Percentiles rank a stretch among this genome's conserved stretches.
These are phyloP conservation scores for Paralagenidium karlingii DNA, from an alignment of 352 stramenopile genomes.

Conservation along the genomic window DNA sequence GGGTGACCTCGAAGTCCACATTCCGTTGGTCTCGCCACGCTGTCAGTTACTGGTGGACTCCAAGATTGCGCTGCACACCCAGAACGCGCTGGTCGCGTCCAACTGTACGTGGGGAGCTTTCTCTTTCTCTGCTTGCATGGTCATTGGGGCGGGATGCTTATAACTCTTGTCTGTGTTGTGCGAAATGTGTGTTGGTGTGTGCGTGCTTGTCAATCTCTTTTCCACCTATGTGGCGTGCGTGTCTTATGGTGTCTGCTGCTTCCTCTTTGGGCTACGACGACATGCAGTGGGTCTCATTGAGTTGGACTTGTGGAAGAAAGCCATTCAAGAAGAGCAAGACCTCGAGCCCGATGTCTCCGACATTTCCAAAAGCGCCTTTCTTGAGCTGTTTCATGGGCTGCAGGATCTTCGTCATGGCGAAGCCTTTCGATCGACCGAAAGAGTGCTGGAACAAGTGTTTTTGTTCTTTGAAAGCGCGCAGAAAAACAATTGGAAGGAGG, in stretches of 20 bases:
- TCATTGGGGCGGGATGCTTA: neutral
- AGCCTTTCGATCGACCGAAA: slow-evolving; percentile 49
- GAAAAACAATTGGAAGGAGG: slow-evolving; percentile 40
- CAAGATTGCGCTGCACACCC: slow-evolving; percentile 48
- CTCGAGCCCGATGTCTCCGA: slow-evolving; percentile 3
- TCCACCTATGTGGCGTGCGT: neutral
- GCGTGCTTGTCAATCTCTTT: neutral
- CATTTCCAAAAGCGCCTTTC: slow-evolving; percentile 39
- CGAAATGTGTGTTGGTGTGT: neutral
- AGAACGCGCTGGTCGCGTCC: slow-evolving; percentile 56
- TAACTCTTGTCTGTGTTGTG: neutral
- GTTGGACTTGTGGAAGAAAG: slow-evolving; percentile 18
- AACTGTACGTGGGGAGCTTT: slow-evolving; percentile 14
- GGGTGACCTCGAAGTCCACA: neutral
- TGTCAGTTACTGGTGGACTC: slow-evolving; percentile 53
- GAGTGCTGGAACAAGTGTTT: slow-evolving; percentile 50
- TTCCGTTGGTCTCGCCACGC: slow-evolving; percentile 40
- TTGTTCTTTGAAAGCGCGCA: slow-evolving; percentile 45
- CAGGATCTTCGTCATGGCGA: slow-evolving; percentile 37
- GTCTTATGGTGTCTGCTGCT: too few species aligned
- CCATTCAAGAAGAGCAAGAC: slow-evolving; percentile 17
- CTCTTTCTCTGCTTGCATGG: neutral
- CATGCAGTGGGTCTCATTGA: slow-evolving; percentile 23
- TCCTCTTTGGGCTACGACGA: neutral
- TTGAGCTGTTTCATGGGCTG: slow-evolving; percentile 40